A percentile compares a stretch with the other conserved stretches of the same genome.
Conservation (phyloP, 352 stramenopile genomes). For the Phytopythium cucurbitacearum region DNA sequence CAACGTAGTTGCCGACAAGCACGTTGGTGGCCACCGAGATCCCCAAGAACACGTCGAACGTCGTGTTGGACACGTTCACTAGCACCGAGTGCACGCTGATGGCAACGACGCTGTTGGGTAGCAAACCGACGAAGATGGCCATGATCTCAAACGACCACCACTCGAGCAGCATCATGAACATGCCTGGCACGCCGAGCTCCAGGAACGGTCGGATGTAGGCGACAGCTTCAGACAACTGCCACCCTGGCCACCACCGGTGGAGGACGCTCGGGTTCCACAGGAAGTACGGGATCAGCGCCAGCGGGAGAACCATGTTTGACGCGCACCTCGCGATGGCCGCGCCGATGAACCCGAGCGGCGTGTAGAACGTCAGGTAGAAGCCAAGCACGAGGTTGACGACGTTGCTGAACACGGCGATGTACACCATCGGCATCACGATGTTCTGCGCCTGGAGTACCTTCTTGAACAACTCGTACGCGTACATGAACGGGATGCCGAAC, state of each 20-base stretch:
- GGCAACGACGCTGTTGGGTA: slow-evolving; percentile 57
- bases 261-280: slow-evolving; percentile 38
- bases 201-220: slow-evolving; percentile 61
- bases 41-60: slow-evolving; percentile 79
- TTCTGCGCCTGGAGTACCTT: slow-evolving; percentile 87
- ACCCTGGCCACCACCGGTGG: slow-evolving; percentile 60
- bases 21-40: slow-evolving; percentile 79
- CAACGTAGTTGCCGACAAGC: slow-evolving; percentile 76
- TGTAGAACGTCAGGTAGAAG: slow-evolving; percentile 80
- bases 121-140: slow-evolving; percentile 51
- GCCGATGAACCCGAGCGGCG: slow-evolving; percentile 68
- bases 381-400: slow-evolving; percentile 72
- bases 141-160: slow-evolving; percentile 84
- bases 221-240: slow-evolving; percentile 47
- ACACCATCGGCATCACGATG: slow-evolving; percentile 81
- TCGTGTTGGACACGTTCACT: slow-evolving; percentile 54
- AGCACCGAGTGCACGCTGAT: slow-evolving; percentile 77
- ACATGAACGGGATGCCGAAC: slow-evolving; percentile 76
- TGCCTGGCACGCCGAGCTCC: slow-evolving; percentile 54
- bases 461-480: slow-evolving; percentile 81
- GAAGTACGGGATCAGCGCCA: slow-evolving; percentile 63
- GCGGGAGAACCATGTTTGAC: slow-evolving; percentile 48
- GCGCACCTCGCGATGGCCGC: slow-evolving; percentile 70
- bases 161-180: slow-evolving; percentile 77
- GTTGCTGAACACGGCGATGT: slow-evolving; percentile 69